Evolutionary conservation across 176 grass and related monocot species (phyloP).

Genomic region (Coix lacrymajobi): DNA sequence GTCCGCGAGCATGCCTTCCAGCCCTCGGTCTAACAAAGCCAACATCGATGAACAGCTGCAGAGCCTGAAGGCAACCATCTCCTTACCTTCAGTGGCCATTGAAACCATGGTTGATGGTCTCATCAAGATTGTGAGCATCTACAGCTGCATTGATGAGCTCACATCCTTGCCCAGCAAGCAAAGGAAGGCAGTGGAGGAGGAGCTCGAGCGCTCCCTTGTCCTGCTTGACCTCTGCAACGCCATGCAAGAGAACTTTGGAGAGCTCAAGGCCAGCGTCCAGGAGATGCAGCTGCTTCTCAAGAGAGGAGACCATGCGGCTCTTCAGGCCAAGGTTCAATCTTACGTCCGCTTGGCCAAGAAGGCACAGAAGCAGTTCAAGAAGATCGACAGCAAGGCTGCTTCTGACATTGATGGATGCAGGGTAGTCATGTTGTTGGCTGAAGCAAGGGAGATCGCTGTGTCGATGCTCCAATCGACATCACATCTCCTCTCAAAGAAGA

Average conservation of each 20-base stretch:
- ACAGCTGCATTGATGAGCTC: slow-evolving; percentile 25
- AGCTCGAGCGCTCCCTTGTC: slow-evolving; percentile 36
- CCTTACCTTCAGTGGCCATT: not conserved
- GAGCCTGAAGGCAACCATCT: slow-evolving; percentile 13
- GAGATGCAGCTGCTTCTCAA: slow-evolving; percentile 25
- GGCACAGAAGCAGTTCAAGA: not conserved
- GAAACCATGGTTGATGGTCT: not conserved
- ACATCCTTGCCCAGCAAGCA: slow-evolving; percentile 39
- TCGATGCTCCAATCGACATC: not conserved
- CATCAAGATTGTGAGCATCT: slow-evolving; percentile 21
- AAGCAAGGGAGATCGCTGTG: not conserved
- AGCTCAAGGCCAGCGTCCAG: slow-evolving; percentile 26
- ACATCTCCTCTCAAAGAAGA: not conserved
- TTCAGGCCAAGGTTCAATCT: slow-evolving; percentile 20
- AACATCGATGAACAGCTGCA: not conserved
- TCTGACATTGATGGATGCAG: slow-evolving; percentile 4
- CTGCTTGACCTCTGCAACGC: slow-evolving; percentile 42
- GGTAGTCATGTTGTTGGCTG: not conserved
- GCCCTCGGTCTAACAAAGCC: slow-evolving; percentile 1
- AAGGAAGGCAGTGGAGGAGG: slow-evolving; percentile 44
- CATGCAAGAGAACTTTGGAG: slow-evolving; percentile 28
- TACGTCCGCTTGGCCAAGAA: not conserved
- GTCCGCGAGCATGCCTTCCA: not conserved
- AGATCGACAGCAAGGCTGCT: not conserved
- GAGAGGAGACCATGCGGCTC: slow-evolving; percentile 15